Evolutionary conservation across 306 rosid species (phyloP).

Genomic region (Cyclanthera cordifolia): DNA sequence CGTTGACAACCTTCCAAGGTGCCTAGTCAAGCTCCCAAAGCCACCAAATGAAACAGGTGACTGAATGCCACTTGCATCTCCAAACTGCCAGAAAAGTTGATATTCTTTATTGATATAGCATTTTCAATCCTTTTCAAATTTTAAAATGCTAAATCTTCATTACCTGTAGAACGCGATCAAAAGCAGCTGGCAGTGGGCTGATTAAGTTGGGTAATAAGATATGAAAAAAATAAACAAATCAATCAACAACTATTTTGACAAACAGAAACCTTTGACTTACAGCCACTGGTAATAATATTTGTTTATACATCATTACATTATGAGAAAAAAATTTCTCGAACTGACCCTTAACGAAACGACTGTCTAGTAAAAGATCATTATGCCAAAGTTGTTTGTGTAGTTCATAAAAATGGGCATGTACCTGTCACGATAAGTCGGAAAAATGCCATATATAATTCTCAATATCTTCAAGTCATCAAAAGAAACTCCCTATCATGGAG

Average conservation of each 20-base stretch:
- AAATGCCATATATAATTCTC: conserved; percentile 73
- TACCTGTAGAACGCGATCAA: conserved; percentile 80
- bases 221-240: background rate
- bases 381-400: background rate
- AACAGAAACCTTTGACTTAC: background rate
- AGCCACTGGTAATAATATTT: background rate
- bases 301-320: background rate
- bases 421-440: conserved; percentile 85
- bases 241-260: background rate
- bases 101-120: background rate
- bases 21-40: conserved; percentile 92
- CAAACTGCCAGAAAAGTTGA: conserved; percentile 45
- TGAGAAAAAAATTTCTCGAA: background rate
- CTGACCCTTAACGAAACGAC: background rate
- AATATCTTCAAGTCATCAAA: conserved; percentile 68
- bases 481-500: conserved; percentile 50
- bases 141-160: conserved; percentile 14
- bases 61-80: conserved; percentile 93
- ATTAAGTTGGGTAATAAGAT: conserved; percentile 25
- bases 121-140: background rate
- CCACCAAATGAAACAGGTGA: conserved; percentile 94
- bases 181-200: conserved; percentile 85
- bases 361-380: background rate
- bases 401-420: conserved; percentile 2
- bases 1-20: conserved; percentile 64